Conservation (phyloP, 257 asterid species). For the Solanum stenotomum region DNA sequence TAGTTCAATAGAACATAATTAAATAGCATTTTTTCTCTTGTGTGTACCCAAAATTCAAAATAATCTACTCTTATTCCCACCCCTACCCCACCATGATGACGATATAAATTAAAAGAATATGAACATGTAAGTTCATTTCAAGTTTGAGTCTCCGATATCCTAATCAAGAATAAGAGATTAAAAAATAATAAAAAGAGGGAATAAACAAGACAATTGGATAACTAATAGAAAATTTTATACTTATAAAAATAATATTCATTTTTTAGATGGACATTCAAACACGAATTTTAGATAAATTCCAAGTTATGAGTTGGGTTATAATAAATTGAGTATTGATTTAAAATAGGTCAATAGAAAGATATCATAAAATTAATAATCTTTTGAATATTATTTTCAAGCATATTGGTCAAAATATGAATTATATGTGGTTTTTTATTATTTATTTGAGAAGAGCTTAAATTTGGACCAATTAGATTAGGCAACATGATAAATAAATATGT, state of each 20-base stretch:
- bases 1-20: no score
- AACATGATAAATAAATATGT: background rate
- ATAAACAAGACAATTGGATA: background rate
- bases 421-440: background rate
- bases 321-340: background rate
- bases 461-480: background rate
- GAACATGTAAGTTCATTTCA: background rate
- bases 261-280: background rate
- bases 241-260: background rate
- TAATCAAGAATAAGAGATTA: no score
- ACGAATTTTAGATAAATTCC: background rate
- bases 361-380: background rate
- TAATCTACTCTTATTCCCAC: background rate
- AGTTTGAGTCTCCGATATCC: background rate
- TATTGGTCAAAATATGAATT: background rate
- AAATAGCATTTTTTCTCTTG: no score
- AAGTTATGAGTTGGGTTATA: background rate
- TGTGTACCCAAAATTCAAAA: background rate
- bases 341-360: background rate
- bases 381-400: background rate
- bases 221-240: background rate
- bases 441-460: background rate
- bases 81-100: background rate
- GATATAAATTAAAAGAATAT: background rate
- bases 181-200: background rate